Evolutionary conservation across 495 filamentous ascomycete species (phyloP).

Genomic region (Hapsidospora chrysogenum): DNA sequence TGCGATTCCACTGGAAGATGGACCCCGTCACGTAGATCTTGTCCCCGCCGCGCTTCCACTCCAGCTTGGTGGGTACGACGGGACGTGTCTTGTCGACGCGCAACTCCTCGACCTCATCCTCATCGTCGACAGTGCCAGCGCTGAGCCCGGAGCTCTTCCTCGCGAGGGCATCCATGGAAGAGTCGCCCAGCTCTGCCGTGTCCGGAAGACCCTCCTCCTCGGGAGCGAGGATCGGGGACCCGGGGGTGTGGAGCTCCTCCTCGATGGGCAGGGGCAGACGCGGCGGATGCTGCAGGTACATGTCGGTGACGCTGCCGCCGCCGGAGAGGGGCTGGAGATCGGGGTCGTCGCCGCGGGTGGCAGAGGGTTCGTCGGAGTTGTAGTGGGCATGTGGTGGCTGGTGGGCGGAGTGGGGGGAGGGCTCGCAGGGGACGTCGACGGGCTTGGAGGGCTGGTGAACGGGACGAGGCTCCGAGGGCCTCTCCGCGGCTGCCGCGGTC

Average conservation of each 20-base stretch:
- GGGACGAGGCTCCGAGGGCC: slow-evolving; percentile 5
- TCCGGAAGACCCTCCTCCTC: slow-evolving; percentile 30
- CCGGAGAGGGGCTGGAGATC: slow-evolving; percentile 5
- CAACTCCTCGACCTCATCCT: slow-evolving; percentile 62
- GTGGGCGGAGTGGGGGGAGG: slow-evolving; percentile 12
- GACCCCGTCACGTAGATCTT: slow-evolving; percentile 95
- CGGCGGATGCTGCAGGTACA: slow-evolving; percentile 58
- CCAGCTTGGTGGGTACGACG: slow-evolving; percentile 63
- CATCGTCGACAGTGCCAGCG: slow-evolving; percentile 58
- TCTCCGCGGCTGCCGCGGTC: slow-evolving; percentile 7
- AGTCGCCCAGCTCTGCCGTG: slow-evolving; percentile 24
- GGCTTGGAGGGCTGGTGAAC: slow-evolving; percentile 25
- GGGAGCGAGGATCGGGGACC: slow-evolving; percentile 58
- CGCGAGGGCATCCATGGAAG: slow-evolving; percentile 21
- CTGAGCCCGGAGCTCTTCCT: slow-evolving; percentile 47
- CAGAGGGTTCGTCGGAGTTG: slow-evolving; percentile 17
- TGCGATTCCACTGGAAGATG: slow-evolving; percentile 89
- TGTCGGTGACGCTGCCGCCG: slow-evolving; percentile 31
- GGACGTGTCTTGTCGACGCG: slow-evolving; percentile 43
- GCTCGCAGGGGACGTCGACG: slow-evolving; percentile 29
- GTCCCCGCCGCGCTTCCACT: slow-evolving; percentile 65
- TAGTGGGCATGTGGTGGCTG: slow-evolving; percentile 16
- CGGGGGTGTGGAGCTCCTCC: slow-evolving; percentile 69
- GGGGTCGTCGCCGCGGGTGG: slow-evolving; percentile 8
- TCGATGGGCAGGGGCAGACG: slow-evolving; percentile 83